Percentiles rank a stretch among this genome's conserved stretches.
Conservation (phyloP, 1,139 yeast genomes). For the Pneumocystis oryctolagi region DNA sequence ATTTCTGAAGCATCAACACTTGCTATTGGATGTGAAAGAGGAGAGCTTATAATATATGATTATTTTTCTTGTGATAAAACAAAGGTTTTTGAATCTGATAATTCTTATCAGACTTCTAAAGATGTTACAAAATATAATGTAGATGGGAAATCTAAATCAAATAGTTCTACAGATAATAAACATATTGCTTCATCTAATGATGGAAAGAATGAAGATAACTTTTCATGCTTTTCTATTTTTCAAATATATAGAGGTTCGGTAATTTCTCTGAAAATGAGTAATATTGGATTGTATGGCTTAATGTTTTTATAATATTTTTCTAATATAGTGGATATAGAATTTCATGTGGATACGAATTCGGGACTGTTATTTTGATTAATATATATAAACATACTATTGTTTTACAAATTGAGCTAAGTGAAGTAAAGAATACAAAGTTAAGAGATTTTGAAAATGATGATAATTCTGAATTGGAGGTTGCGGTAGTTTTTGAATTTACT, state of each 20-base stretch:
- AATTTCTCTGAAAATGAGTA: background rate
- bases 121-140: background rate
- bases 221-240: background rate
- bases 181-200: background rate
- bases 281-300: background rate
- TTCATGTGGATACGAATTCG: constrained; percentile 65
- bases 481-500: background rate
- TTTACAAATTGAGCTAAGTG: constrained; percentile 30
- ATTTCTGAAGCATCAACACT: background rate
- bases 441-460: constrained; percentile 50
- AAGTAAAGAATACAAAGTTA: constrained; percentile 10
- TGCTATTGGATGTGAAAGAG: background rate
- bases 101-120: background rate
- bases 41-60: background rate
- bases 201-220: background rate
- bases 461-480: constrained; percentile 30
- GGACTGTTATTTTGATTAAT: constrained; percentile 62
- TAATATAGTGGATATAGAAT: constrained; percentile 18
- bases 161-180: background rate
- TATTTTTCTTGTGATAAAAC: background rate
- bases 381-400: constrained; percentile 76
- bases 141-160: background rate
- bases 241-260: background rate
- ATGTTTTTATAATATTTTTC: background rate
- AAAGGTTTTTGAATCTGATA: background rate